A percentile compares a stretch with the other conserved stretches of the same genome.
These are phyloP conservation scores for Rutstroemia sp. DNA, from an alignment of 2,329 filamentous ascomycete species.

Conservation along the genomic window DNA sequence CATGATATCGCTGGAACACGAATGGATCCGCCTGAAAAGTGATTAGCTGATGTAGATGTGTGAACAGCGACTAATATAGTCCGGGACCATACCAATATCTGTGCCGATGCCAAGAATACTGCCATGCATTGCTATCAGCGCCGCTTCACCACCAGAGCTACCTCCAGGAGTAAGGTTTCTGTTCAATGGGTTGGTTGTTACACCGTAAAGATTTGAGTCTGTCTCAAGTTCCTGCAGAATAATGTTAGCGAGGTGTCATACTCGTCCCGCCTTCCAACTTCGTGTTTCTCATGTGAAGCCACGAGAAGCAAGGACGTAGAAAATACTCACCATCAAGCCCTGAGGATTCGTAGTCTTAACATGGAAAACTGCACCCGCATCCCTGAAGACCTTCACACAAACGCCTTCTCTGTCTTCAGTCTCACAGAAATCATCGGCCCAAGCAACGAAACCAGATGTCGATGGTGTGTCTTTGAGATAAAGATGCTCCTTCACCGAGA, in stretches of 20 bases:
- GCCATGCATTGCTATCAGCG: conserved; percentile 44
- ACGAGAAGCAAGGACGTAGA: not conserved
- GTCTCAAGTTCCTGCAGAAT: conserved; percentile 34
- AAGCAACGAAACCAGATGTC: conserved; percentile 37
- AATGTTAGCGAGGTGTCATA: not conserved
- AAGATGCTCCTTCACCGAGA: conserved; percentile 49
- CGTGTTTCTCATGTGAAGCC: not conserved
- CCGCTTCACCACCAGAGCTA: conserved; percentile 54
- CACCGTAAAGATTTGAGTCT: conserved; percentile 33
- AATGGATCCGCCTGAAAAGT: conserved; percentile 11
- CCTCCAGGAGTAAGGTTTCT: conserved; percentile 50
- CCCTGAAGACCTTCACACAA: conserved; percentile 38
- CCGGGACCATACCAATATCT: conserved; percentile 17
- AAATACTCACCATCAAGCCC: conserved; percentile 34
- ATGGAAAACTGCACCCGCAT: conserved; percentile 43
- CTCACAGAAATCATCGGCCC: conserved; percentile 32
- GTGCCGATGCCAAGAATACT: conserved; percentile 40
- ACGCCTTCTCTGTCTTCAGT: conserved; percentile 38
- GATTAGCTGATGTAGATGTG: not conserved
- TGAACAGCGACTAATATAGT: not conserved
- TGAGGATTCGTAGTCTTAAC: conserved; percentile 47
- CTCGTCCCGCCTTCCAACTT: no score
- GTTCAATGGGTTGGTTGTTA: conserved; percentile 48
- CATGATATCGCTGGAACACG: conserved; percentile 36
- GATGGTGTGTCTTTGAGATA: conserved; percentile 32